A percentile compares a stretch with the other conserved stretches of the same genome.
Evolutionary conservation across 2,329 filamentous ascomycete genomes (phyloP).

Genomic region (Apiospora arundinis): DNA sequence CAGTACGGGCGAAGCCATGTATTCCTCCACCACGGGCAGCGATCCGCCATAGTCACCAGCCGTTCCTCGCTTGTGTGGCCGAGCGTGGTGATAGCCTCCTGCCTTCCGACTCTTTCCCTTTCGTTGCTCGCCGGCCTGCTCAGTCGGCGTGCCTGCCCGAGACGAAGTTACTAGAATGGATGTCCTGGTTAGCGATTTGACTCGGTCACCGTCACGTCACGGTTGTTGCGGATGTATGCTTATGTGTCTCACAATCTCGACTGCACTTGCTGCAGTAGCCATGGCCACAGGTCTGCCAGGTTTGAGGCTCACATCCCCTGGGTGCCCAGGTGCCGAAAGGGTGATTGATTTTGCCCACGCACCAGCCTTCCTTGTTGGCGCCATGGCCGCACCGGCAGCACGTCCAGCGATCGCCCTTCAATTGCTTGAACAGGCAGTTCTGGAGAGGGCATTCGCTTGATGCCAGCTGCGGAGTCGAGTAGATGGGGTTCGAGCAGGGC

Average conservation of each 20-base stretch:
- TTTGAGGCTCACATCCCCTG: constrained; percentile 40
- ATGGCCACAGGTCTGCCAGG: constrained; percentile 53
- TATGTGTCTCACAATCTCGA: constrained; percentile 44
- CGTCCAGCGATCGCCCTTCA: constrained; percentile 55
- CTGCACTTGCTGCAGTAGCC: constrained; percentile 58
- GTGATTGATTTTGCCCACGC: constrained; percentile 45
- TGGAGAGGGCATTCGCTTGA: constrained; percentile 54
- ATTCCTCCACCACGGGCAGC: background rate
- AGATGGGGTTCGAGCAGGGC: constrained; percentile 55
- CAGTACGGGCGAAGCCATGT: background rate
- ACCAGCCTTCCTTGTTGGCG: constrained; percentile 61
- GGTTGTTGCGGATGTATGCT: constrained; percentile 36
- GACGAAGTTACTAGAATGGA: constrained; percentile 39
- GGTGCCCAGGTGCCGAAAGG: constrained; percentile 25
- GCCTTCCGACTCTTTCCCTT: constrained; percentile 47
- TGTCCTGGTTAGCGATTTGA: background rate
- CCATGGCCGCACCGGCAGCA: constrained; percentile 60
- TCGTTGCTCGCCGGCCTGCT: constrained; percentile 45
- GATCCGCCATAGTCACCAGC: constrained; percentile 17
- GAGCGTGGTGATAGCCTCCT: constrained; percentile 38
- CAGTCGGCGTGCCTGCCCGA: constrained; percentile 42
- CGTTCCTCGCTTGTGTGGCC: background rate
- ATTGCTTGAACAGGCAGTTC: constrained; percentile 57
- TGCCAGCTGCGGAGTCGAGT: constrained; percentile 52
- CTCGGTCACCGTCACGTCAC: background rate